Percentiles rank a stretch among this genome's conserved stretches.
These are phyloP conservation scores for Fusarium miscanthi DNA, from an alignment of 2,329 filamentous ascomycete genomes.

Conservation along the genomic window DNA sequence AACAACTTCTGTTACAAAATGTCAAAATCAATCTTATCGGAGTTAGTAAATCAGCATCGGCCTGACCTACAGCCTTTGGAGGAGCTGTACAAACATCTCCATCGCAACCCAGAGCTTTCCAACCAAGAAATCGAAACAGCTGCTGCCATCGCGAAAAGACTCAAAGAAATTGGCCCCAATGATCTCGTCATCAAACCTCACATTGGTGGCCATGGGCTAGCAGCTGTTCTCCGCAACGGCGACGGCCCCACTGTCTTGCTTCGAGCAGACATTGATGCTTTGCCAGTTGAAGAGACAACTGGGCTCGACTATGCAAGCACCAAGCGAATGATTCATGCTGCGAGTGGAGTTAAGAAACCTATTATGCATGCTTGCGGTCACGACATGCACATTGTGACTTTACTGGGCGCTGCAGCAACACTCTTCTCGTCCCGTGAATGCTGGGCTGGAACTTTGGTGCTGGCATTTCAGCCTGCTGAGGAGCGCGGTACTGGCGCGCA, in stretches of 20 bases:
- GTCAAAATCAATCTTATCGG: not conserved
- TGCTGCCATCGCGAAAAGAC: conserved; percentile 55
- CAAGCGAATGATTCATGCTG: not conserved
- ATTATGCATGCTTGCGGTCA: conserved; percentile 79
- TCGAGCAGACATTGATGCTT: conserved; percentile 71
- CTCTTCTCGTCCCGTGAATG: conserved; percentile 55
- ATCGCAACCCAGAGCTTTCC: conserved; percentile 69
- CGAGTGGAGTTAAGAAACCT: conserved; percentile 50
- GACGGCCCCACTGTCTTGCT: conserved; percentile 65
- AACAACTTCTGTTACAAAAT: not conserved
- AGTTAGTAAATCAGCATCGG: conserved; percentile 6
- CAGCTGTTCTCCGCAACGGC: conserved; percentile 67
- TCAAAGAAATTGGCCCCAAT: conserved; percentile 36
- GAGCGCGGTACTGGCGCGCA: conserved; percentile 70
- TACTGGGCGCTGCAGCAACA: conserved; percentile 66
- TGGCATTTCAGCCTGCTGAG: conserved; percentile 75
- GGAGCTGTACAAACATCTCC: conserved; percentile 65
- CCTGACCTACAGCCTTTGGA: conserved; percentile 7
- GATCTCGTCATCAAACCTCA: conserved; percentile 53
- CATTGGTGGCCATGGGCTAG: conserved; percentile 70
- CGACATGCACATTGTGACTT: conserved; percentile 70
- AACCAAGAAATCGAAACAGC: conserved; percentile 66
- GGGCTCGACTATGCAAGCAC: conserved; percentile 65
- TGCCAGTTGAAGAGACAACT: conserved; percentile 68
- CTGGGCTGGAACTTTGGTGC: conserved; percentile 72